These are phyloP conservation scores for Phytophthora litchii DNA, from an alignment of 352 stramenopile species.

Conservation along the genomic window DNA sequence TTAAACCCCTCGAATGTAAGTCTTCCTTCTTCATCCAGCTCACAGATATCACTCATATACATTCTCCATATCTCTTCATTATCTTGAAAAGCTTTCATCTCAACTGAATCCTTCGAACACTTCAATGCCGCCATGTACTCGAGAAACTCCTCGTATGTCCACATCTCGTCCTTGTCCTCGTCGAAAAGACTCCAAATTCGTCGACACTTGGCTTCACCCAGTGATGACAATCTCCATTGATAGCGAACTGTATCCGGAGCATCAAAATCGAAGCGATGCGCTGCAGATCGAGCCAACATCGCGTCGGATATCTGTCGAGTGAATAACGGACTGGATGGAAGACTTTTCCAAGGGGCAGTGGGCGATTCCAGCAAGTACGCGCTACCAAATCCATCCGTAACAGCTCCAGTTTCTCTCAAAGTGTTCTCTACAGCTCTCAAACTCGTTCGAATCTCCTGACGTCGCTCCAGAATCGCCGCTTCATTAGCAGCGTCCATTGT, in stretches of 20 bases:
- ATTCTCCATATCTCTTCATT: conserved; percentile 64
- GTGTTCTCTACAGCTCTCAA: conserved; percentile 46
- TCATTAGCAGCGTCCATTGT: conserved; percentile 31
- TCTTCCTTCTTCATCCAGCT: conserved; percentile 37
- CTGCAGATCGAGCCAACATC: conserved; percentile 20
- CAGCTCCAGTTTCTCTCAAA: conserved; percentile 52
- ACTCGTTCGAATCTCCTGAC: conserved; percentile 42
- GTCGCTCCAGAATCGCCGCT: conserved; percentile 42
- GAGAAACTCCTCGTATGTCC: conserved; percentile 64
- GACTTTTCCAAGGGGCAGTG: conserved; percentile 20
- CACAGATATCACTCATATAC: conserved; percentile 66
- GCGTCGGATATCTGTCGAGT: conserved; percentile 23
- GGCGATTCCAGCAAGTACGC: conserved; percentile 58
- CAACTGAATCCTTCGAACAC: conserved; percentile 8
- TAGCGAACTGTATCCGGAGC: conserved; percentile 35
- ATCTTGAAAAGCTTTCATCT: conserved; percentile 43
- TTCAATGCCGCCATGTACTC: conserved; percentile 62
- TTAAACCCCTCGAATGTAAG: conserved; percentile 72
- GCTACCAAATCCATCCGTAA: conserved; percentile 54
- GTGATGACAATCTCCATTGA: conserved; percentile 45
- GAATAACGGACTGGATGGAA: conserved; percentile 37
- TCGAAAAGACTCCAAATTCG: conserved; percentile 64
- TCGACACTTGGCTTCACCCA: conserved; percentile 57
- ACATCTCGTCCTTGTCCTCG: conserved; percentile 51
- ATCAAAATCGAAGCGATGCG: conserved; percentile 55